These are phyloP conservation scores for Deinandra increscens DNA, from an alignment of 129 eudicot species.

Conservation along the genomic window DNA sequence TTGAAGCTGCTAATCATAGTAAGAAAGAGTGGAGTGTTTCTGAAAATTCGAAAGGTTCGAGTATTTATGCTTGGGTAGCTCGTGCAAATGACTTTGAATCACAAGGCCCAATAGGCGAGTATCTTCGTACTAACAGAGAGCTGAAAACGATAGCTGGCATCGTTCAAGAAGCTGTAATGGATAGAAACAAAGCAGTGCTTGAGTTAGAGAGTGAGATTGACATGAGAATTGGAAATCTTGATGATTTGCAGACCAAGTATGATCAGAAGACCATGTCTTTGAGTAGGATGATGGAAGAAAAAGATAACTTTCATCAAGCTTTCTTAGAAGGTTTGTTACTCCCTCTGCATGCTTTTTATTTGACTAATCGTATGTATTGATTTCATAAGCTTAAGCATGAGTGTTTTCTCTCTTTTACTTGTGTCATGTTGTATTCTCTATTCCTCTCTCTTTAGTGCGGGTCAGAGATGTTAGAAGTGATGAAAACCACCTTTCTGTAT, in stretches of 20 bases:
- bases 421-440: not conserved
- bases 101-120: slow-evolving; percentile 68
- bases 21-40: slow-evolving; percentile 63
- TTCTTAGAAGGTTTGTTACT: slow-evolving; percentile 59
- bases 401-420: not conserved
- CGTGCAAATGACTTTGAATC: slow-evolving; percentile 64
- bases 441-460: not conserved
- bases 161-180: slow-evolving; percentile 47
- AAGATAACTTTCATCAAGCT: slow-evolving; percentile 65
- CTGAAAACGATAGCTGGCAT: slow-evolving; percentile 55
- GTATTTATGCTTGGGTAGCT: slow-evolving; percentile 86
- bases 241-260: slow-evolving; percentile 56
- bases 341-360: not conserved
- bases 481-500: not conserved
- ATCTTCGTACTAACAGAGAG: slow-evolving; percentile 56
- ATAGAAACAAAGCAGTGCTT: slow-evolving; percentile 48
- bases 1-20: slow-evolving; percentile 56
- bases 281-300: slow-evolving; percentile 67
- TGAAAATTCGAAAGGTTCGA: slow-evolving; percentile 34
- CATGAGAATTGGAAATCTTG: slow-evolving; percentile 58
- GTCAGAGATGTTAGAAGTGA: not conserved
- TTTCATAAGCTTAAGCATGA: not conserved
- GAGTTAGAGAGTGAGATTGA: slow-evolving; percentile 70
- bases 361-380: not conserved
- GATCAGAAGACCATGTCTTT: slow-evolving; percentile 62